Base-by-base conservation (phyloP, 345 rosid genomes). In the Moringa oleifera region DNA sequence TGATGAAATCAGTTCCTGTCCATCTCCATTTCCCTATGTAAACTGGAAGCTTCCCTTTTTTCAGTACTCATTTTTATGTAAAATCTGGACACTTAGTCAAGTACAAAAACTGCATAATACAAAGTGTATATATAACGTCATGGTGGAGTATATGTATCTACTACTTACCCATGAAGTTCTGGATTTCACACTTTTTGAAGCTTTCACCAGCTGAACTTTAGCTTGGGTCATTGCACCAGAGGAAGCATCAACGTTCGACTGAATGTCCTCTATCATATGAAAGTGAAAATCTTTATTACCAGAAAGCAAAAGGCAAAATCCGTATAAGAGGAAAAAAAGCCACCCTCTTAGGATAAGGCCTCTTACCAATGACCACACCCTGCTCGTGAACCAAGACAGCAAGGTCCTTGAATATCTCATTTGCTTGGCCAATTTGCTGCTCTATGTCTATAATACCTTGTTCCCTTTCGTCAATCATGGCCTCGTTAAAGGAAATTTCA, bases 331-430 rank as follows among this genome's bases (percentile, higher is more conserved):
- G 37, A 20, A 64, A 37, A 58, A 0, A 60, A 55, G 51, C 15
- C 7, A 36, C 55, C 53, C 53, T 31, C 19, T 18, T 33, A 23
- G 60, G 51, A 41, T 45, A 46, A 18, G 36, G 58, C 51, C 53
- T 63, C 84, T 75, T 71, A 85, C 91, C 88, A 55, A 83, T 79
- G 20, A 83, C 75, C 28, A 81, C 80, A 50, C 86, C 86, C 77
- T 85, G 91, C 49, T 85, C 91, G 25, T 81, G 86, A 68, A 83
- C 88, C 25, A 85, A 75, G 67, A 85, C 88, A 62, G 88, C 88
- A 57, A 83, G 86, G 70, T 85, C 91, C 75, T 73, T 79, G 69
- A 85, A 85, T 63, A 85, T 85, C 52, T 85, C 91, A 67, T 78
- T 85, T 20, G 73, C 83, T 72, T 85, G 65, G 56, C 83, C 91